Conservation (phyloP, 352 stramenopile genomes). For the Phytophthora cactorum region DNA sequence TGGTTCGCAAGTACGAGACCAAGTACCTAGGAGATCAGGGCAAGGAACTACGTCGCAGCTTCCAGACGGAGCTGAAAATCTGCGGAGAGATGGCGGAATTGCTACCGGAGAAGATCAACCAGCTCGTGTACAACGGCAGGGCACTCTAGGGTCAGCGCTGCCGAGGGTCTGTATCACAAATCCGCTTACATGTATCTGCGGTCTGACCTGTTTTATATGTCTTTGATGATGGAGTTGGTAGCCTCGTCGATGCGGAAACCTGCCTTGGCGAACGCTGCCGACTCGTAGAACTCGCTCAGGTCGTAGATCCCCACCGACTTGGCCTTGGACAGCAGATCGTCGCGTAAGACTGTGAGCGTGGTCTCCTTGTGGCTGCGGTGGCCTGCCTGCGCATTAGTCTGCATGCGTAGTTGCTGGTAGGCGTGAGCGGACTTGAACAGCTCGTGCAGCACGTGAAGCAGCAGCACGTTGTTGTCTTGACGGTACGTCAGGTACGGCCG, state of each 20-base stretch:
- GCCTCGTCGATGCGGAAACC: conserved; percentile 69
- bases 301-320: conserved; percentile 85
- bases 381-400: conserved; percentile 47
- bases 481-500: conserved; percentile 81
- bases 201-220: conserved; percentile 46
- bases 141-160: conserved; percentile 32
- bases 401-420: conserved; percentile 76
- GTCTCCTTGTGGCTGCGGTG: conserved; percentile 45
- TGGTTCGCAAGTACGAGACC: conserved; percentile 48
- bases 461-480: conserved; percentile 83
- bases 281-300: conserved; percentile 76
- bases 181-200: too few species aligned
- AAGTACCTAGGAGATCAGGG: conserved; percentile 25
- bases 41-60: conserved; percentile 38
- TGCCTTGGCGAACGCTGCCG: conserved; percentile 66
- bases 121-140: conserved; percentile 73
- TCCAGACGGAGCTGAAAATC: conserved; percentile 62
- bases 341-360: conserved; percentile 54
- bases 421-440: conserved; percentile 82
- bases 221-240: conserved; percentile 67
- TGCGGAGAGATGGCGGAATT: conserved; percentile 68
- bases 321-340: conserved; percentile 69
- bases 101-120: conserved; percentile 82
- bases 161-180: too few species aligned
- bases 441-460: conserved; percentile 85